Evolutionary conservation across 805 yeast species (phyloP).

Genomic region (Brettanomyces bruxellensis): DNA sequence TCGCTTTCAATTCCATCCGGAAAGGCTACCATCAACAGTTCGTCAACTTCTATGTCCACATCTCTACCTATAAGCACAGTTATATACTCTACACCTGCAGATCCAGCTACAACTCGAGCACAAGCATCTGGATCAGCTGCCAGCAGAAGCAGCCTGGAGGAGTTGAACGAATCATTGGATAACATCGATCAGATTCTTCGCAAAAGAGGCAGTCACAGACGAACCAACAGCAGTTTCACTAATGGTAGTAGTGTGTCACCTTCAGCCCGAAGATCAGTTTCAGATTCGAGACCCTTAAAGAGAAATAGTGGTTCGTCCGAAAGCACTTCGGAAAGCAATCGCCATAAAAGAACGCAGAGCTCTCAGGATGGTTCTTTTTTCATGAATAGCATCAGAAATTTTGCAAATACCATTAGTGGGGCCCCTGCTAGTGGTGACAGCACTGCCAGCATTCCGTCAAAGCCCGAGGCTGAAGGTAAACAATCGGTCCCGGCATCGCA

Average conservation of each 20-base stretch:
- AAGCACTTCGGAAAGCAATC: not conserved
- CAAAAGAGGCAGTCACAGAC: not conserved
- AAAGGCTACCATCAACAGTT: not conserved
- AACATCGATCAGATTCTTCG: slow-evolving; percentile 3
- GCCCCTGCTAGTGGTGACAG: not conserved
- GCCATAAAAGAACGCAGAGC: not conserved
- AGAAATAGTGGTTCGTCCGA: not conserved
- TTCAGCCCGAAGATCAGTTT: not conserved
- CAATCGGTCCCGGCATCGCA: not conserved
- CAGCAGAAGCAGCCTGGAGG: slow-evolving; percentile 7
- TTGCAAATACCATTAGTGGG: slow-evolving; percentile 11
- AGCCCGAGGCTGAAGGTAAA: not conserved
- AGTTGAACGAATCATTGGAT: slow-evolving; percentile 5
- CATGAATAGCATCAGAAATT: slow-evolving; percentile 15
- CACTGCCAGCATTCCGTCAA: slow-evolving; percentile 1
- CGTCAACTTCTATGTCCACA: slow-evolving; percentile 3
- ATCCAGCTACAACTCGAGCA: slow-evolving; percentile 41
- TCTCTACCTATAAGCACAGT: slow-evolving; percentile 17
- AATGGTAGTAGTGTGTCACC: not conserved
- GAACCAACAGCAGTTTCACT: not conserved
- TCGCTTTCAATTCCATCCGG: not conserved
- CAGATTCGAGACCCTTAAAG: not conserved
- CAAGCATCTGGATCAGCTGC: slow-evolving; percentile 33
- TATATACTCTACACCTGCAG: slow-evolving; percentile 35
- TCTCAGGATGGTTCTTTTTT: slow-evolving; percentile 6